phyloP scores from a whole-genome alignment of 164 flowering plant species.

The Paratinospora sagittata region DNA sequence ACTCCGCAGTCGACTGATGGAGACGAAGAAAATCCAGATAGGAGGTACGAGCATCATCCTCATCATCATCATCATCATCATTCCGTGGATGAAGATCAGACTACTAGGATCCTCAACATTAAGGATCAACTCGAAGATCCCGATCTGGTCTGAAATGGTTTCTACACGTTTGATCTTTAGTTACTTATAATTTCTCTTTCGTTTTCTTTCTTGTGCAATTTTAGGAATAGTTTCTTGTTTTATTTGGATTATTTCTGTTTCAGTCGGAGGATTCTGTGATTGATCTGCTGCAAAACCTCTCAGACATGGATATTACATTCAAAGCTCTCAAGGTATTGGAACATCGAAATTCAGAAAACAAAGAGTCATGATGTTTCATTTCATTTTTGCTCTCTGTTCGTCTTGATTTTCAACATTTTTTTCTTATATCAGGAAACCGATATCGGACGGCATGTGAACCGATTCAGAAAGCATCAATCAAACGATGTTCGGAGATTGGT shows the following conservation, averaged over 20 bases:
- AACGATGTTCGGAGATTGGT: conserved; percentile 54
- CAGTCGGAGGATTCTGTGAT: conserved; percentile 70
- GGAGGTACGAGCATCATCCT: not conserved
- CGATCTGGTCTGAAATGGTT: conserved; percentile 46
- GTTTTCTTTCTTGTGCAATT: not conserved
- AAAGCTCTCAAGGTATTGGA: conserved; percentile 78
- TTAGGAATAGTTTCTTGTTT: not conserved
- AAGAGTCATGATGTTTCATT: not conserved
- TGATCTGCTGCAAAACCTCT: conserved; percentile 67
- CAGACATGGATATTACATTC: conserved; percentile 90
- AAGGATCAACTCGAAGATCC: conserved; percentile 79
- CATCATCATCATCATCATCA: no score
- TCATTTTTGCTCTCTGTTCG: not conserved
- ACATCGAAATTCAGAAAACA: no score
- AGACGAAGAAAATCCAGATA: conserved; percentile 19
- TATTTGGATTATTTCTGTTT: not conserved
- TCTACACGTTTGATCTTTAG: not conserved
- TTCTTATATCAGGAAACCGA: conserved; percentile 58
- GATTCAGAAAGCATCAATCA: conserved; percentile 12
- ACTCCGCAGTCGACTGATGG: conserved; percentile 25
- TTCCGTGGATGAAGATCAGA: conserved; percentile 52
- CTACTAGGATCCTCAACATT: conserved; percentile 50
- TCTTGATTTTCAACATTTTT: not conserved
- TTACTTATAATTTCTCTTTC: not conserved
- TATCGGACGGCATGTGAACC: conserved; percentile 19